phyloP scores from a whole-genome alignment of 306 rosid genomes.

The Dalbergia cultrata region DNA sequence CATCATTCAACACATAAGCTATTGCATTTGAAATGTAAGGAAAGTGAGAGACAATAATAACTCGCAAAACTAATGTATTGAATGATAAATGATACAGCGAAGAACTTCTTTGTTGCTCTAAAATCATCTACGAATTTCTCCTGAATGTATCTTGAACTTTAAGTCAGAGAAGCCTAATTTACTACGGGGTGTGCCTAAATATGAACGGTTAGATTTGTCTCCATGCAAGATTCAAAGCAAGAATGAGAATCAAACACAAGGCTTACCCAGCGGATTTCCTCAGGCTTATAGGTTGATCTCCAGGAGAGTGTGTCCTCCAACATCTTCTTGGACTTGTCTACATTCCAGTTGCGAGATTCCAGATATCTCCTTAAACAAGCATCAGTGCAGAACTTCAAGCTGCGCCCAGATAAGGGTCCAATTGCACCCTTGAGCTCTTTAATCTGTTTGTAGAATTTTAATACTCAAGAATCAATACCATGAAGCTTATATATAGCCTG shows the following conservation, averaged over 20 bases:
- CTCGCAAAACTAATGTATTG: too few relatives aligned
- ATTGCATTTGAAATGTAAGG: too few relatives aligned
- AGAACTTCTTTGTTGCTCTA: too few relatives aligned
- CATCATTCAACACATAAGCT: too few relatives aligned
- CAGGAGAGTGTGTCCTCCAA: conserved; percentile 76
- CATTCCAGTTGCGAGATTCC: conserved; percentile 87
- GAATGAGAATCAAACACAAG: conserved; percentile 54
- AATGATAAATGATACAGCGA: too few relatives aligned
- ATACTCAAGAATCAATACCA: conserved; percentile 28
- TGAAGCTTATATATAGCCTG: neutral
- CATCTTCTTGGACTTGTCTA: conserved; percentile 83
- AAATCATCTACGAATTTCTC: too few relatives aligned
- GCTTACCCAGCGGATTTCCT: conserved; percentile 91
- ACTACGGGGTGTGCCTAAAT: neutral
- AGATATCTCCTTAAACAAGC: conserved; percentile 78
- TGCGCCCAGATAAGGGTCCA: conserved; percentile 76
- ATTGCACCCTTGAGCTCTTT: conserved; percentile 70
- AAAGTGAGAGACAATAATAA: too few relatives aligned
- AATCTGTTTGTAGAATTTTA: conserved; percentile 54
- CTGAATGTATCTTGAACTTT: neutral
- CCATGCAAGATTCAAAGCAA: neutral
- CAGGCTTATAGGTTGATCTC: conserved; percentile 84
- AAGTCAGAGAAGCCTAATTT: neutral
- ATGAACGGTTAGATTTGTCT: neutral
- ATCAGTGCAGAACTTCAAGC: conserved; percentile 72